A percentile compares a stretch with the other conserved stretches of the same genome.
Evolutionary conservation across 306 rosid genomes (phyloP).

Genomic region (Lathyrus tuberosus): DNA sequence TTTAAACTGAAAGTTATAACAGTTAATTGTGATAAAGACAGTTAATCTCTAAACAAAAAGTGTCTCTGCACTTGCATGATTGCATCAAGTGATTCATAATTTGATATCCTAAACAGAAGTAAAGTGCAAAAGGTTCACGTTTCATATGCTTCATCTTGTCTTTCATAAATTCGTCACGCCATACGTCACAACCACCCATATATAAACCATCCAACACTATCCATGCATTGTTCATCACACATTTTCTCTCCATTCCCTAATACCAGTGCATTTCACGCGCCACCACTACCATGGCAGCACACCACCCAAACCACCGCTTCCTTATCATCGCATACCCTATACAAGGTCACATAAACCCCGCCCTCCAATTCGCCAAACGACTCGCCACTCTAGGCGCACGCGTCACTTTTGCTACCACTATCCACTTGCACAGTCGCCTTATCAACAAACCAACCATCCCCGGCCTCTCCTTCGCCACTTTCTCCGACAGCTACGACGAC

Average conservation of each 20-base stretch:
- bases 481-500: constrained; percentile 59
- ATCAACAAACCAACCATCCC: constrained; percentile 12
- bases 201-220: background rate
- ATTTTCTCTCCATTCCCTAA: background rate
- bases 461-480: constrained; percentile 38
- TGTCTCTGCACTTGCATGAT: no score
- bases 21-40: no score
- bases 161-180: no score
- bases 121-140: no score
- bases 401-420: constrained; percentile 45
- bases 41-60: no score
- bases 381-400: constrained; percentile 39
- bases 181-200: background rate
- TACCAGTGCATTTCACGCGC: background rate
- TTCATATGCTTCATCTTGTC: no score
- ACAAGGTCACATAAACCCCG: constrained; percentile 62
- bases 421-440: constrained; percentile 38
- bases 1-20: no score
- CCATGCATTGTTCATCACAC: background rate
- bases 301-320: constrained; percentile 37
- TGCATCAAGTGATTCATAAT: no score
- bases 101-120: no score
- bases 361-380: constrained; percentile 49
- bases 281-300: constrained; percentile 11
- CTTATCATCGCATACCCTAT: constrained; percentile 46